phyloP scores from a whole-genome alignment of 2,329 filamentous ascomycete genomes.

The Verticillium klebahnii region DNA sequence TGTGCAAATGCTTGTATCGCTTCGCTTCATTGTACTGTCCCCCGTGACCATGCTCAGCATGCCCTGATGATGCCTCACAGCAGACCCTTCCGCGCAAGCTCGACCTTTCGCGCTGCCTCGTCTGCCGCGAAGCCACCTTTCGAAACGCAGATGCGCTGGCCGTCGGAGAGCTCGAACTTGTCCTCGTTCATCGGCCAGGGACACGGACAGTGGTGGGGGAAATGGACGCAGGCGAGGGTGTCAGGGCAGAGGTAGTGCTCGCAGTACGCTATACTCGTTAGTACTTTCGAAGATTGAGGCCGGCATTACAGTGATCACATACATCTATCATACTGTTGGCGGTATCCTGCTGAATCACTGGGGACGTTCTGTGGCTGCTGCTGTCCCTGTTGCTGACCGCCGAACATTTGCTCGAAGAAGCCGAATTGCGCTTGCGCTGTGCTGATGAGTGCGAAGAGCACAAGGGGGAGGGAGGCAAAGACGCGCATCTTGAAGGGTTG shows the following conservation, averaged over 20 bases:
- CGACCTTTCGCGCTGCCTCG: constrained; percentile 70
- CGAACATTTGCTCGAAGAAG: constrained; percentile 98
- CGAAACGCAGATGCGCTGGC: constrained; percentile 67
- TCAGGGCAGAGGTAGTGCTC: constrained; percentile 92
- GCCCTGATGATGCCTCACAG: constrained; percentile 37
- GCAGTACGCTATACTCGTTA: constrained; percentile 61
- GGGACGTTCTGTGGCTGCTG: constrained; percentile 72
- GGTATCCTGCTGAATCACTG: constrained; percentile 80
- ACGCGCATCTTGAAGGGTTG: constrained; percentile 24
- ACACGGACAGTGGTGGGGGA: constrained; percentile 96
- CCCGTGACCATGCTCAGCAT: not conserved
- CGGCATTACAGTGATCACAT: constrained; percentile 16
- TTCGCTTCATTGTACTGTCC: not conserved
- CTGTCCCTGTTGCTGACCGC: constrained; percentile 42
- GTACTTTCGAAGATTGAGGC: not conserved
- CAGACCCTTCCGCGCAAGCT: constrained; percentile 74
- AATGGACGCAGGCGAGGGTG: constrained; percentile 90
- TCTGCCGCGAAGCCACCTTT: constrained; percentile 70
- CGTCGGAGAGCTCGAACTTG: constrained; percentile 70
- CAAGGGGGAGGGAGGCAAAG: constrained; percentile 23
- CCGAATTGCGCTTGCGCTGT: constrained; percentile 76
- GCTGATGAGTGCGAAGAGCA: constrained; percentile 56
- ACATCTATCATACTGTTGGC: constrained; percentile 65
- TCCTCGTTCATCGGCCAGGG: constrained; percentile 72
- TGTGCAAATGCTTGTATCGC: not conserved